Conservation (phyloP, 2,329 filamentous ascomycete genomes). For the Paecilomyces variotii region DNA sequence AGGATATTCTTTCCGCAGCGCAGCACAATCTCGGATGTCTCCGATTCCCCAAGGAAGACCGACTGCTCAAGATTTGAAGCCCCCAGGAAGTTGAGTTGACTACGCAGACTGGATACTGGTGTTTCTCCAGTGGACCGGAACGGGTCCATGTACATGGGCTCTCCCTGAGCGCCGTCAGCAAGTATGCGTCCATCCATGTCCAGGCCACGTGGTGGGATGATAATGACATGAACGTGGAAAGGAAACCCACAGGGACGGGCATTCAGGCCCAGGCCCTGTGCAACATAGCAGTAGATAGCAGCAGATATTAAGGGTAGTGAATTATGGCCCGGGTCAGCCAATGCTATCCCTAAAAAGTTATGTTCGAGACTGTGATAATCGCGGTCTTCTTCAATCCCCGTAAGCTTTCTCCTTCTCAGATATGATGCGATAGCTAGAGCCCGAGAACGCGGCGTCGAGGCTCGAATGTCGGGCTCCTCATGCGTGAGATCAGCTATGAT, state of each 20-base stretch:
- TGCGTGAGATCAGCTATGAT: conserved; percentile 51
- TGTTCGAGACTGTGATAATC: conserved; percentile 77
- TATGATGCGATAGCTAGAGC: conserved; percentile 62
- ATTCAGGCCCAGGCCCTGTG: conserved; percentile 63
- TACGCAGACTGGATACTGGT: conserved; percentile 49
- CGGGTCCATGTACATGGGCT: conserved; percentile 75
- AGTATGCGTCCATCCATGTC: conserved; percentile 49
- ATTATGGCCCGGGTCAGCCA: conserved; percentile 64
- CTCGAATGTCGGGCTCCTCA: conserved; percentile 46
- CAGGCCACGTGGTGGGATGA: conserved; percentile 53
- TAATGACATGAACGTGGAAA: conserved; percentile 74
- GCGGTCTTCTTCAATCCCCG: conserved; percentile 58
- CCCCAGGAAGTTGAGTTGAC: conserved; percentile 50
- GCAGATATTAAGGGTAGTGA: conserved; percentile 81
- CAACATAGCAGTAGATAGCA: conserved; percentile 77
- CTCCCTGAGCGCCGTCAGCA: conserved; percentile 15
- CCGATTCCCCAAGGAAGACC: conserved; percentile 56
- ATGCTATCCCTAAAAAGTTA: conserved; percentile 75
- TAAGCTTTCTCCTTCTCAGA: conserved; percentile 60
- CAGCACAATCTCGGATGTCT: conserved; percentile 59
- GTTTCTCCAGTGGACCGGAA: conserved; percentile 65
- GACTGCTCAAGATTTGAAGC: conserved; percentile 28
- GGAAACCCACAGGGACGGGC: conserved; percentile 76
- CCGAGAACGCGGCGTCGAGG: conserved; percentile 56
- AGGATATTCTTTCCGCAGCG: conserved; percentile 76